These are phyloP conservation scores for Lathyrus sativus DNA, from an alignment of 306 rosid genomes.

Conservation along the genomic window DNA sequence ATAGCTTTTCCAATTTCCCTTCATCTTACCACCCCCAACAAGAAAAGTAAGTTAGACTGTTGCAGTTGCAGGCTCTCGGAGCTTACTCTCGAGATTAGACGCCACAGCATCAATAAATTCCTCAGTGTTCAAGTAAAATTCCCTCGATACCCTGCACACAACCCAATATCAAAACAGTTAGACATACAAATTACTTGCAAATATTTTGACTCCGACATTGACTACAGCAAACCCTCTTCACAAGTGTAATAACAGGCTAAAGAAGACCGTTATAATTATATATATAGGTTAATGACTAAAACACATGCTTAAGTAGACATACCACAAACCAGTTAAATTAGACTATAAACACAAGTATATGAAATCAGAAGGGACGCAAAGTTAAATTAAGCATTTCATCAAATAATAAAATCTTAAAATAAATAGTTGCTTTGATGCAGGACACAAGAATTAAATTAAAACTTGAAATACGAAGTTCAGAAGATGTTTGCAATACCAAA, in stretches of 20 bases:
- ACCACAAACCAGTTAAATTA: not conserved
- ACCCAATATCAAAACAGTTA: slow-evolving; percentile 30
- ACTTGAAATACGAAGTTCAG: not conserved
- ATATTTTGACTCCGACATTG: not conserved
- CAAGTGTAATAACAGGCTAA: not conserved
- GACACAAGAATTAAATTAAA: slow-evolving; percentile 13
- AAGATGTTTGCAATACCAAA: slow-evolving; percentile 13
- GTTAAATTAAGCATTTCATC: not conserved
- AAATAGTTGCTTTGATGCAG: slow-evolving; percentile 13
- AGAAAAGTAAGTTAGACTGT: slow-evolving; percentile 30
- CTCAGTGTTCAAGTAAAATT: slow-evolving; percentile 77
- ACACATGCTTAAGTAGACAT: not conserved
- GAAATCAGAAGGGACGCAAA: no score
- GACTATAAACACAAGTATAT: not conserved
- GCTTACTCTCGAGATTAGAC: slow-evolving; percentile 60
- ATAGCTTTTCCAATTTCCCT: not conserved
- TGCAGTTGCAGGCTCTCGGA: slow-evolving; percentile 54
- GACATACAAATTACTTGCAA: not conserved
- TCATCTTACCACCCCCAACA: not conserved
- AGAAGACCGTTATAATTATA: not conserved
- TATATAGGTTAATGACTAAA: not conserved
- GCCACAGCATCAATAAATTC: slow-evolving; percentile 86
- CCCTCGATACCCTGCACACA: slow-evolving; percentile 75
- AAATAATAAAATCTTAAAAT: not conserved
- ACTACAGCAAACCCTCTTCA: not conserved